These are phyloP conservation scores for Vitis riparia DNA, from an alignment of 164 flowering plant genomes.

Conservation along the genomic window DNA sequence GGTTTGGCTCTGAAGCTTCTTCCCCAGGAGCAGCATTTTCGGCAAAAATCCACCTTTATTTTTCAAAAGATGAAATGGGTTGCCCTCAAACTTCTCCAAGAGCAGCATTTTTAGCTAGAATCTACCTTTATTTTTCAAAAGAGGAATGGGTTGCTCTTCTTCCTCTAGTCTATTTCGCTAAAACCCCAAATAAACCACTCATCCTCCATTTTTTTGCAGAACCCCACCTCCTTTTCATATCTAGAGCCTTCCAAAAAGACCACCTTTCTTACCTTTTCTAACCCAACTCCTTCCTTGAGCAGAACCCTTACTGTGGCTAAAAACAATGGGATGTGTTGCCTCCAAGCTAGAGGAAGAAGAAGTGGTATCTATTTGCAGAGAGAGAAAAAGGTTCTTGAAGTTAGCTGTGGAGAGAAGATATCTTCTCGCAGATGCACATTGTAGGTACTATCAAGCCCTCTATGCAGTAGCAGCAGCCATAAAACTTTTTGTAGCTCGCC, in stretches of 20 bases:
- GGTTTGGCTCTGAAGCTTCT: slow-evolving; percentile 8
- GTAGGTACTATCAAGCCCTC: slow-evolving; percentile 49
- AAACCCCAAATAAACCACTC: neutral
- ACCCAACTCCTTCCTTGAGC: slow-evolving; percentile 4
- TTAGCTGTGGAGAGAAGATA: slow-evolving; percentile 64
- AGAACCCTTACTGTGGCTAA: neutral
- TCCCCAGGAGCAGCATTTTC: neutral
- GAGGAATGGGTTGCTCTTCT: slow-evolving; percentile 13
- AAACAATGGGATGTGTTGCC: slow-evolving; percentile 63
- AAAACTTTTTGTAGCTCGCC: slow-evolving; percentile 62
- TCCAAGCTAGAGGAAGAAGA: slow-evolving; percentile 60
- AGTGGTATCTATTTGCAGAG: slow-evolving; percentile 59
- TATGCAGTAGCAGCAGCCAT: slow-evolving; percentile 66
- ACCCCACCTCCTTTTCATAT: neutral
- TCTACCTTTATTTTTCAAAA: slow-evolving; percentile 1
- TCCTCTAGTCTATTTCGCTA: neutral
- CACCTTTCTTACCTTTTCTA: slow-evolving; percentile 15
- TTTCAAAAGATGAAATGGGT: slow-evolving; percentile 12
- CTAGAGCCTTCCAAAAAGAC: slow-evolving; percentile 23
- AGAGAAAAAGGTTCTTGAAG: slow-evolving; percentile 57
- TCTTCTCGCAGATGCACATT: slow-evolving; percentile 62
- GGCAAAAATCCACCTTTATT: slow-evolving; percentile 5
- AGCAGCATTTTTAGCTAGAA: slow-evolving; percentile 1
- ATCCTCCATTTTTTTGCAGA: slow-evolving; percentile 3
- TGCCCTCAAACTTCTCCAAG: slow-evolving; percentile 8